Conservation (phyloP, 768 basidiomycete genomes). For the Tylopilus intermedius region DNA sequence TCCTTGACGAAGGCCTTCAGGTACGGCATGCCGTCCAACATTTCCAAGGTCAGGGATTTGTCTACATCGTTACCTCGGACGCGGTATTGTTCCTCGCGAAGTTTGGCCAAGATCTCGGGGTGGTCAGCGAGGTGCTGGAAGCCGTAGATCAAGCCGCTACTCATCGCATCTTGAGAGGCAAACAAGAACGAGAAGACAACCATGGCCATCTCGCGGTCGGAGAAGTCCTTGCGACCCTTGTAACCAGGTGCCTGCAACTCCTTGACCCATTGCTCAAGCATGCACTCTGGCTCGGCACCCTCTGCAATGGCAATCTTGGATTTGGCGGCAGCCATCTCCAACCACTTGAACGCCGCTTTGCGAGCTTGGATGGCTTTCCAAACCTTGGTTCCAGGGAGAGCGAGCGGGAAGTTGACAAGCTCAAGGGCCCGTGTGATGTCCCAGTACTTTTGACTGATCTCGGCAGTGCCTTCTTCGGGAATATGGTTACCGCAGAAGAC, state of each 20-base stretch:
- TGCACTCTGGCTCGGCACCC: slow-evolving; percentile 77
- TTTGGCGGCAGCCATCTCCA: slow-evolving; percentile 70
- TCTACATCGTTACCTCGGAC: slow-evolving; percentile 76
- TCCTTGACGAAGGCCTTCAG: slow-evolving; percentile 91
- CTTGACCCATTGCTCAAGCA: slow-evolving; percentile 90
- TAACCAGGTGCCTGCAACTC: slow-evolving; percentile 57
- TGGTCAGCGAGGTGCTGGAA: slow-evolving; percentile 96
- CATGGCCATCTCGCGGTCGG: slow-evolving; percentile 93
- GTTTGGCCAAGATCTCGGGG: slow-evolving; percentile 82
- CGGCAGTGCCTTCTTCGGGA: slow-evolving; percentile 66
- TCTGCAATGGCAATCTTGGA: slow-evolving; percentile 80
- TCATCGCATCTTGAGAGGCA: slow-evolving; percentile 97
- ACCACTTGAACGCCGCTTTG: slow-evolving; percentile 76
- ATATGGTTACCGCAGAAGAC: slow-evolving; percentile 95
- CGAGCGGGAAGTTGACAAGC: slow-evolving; percentile 97
- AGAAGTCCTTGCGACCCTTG: slow-evolving; percentile 84
- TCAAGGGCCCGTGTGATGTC: slow-evolving; percentile 90
- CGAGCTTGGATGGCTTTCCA: slow-evolving; percentile 90
- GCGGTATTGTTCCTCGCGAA: slow-evolving; percentile 84
- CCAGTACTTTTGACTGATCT: slow-evolving; percentile 95
- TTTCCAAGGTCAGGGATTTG: slow-evolving; percentile 75
- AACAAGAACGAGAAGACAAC: slow-evolving; percentile 96
- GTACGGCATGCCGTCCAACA: slow-evolving; percentile 91
- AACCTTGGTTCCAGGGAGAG: slow-evolving; percentile 93
- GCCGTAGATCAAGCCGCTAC: slow-evolving; percentile 88